Evolutionary conservation across 2,329 filamentous ascomycete species (phyloP).

Genomic region (Epichloe gansuensis): DNA sequence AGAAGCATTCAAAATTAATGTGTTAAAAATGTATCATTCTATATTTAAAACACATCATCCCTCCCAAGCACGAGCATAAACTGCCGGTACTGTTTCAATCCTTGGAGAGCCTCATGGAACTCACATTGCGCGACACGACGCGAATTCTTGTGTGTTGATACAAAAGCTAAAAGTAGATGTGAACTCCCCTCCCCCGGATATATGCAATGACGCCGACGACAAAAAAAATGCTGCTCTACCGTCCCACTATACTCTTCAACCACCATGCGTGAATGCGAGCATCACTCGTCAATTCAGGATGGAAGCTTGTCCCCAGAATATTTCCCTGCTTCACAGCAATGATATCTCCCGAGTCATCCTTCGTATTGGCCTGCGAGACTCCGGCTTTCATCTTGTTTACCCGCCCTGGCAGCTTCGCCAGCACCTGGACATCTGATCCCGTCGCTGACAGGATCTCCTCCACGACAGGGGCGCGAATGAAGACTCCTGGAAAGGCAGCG

Average conservation of each 20-base stretch:
- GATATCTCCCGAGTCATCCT: constrained; percentile 54
- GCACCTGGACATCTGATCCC: constrained; percentile 30
- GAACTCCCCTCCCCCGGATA: not conserved
- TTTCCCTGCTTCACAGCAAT: constrained; percentile 84
- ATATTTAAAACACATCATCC: too few relatives aligned
- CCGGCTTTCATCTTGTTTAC: constrained; percentile 25
- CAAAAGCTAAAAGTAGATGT: not conserved
- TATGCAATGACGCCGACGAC: not conserved
- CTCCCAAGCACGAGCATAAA: too few relatives aligned
- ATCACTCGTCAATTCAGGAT: constrained; percentile 85
- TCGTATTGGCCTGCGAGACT: constrained; percentile 23
- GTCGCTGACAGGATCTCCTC: constrained; percentile 55
- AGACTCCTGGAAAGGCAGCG: constrained; percentile 61
- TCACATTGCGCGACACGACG: too few relatives aligned
- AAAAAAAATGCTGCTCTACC: constrained; percentile 17
- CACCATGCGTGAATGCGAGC: constrained; percentile 88
- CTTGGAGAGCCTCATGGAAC: too few relatives aligned
- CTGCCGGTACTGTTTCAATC: too few relatives aligned
- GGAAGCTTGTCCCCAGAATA: constrained; percentile 88
- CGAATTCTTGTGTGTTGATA: too few relatives aligned
- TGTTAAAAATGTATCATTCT: too few relatives aligned
- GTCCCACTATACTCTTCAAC: constrained; percentile 44
- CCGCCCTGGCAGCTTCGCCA: constrained; percentile 35
- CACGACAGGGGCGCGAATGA: constrained; percentile 89
- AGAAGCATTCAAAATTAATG: too few relatives aligned